These are phyloP conservation scores for Protoeuglena noctilucae DNA, from an alignment of 139 green algal genomes.

Conservation along the genomic window DNA sequence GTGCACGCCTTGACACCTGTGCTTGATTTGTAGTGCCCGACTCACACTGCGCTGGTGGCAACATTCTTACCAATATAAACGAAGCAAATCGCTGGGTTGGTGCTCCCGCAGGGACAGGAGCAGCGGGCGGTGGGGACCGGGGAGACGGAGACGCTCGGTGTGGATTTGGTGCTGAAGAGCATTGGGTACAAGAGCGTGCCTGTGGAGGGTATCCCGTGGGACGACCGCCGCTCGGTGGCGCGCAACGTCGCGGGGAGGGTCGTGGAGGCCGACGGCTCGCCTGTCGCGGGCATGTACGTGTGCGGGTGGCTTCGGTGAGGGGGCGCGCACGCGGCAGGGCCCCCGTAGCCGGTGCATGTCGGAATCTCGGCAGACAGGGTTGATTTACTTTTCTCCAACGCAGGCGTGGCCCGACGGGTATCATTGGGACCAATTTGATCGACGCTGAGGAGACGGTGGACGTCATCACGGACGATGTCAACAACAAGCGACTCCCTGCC, in stretches of 20 bases:
- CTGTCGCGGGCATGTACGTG: constrained; percentile 50
- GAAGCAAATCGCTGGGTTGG: too few relatives aligned
- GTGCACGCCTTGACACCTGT: too few relatives aligned
- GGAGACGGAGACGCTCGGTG: constrained; percentile 29
- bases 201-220: constrained; percentile 55
- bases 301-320: constrained; percentile 75
- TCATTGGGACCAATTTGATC: constrained; percentile 75
- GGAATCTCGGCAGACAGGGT: too few relatives aligned
- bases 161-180: constrained; percentile 55
- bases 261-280: constrained; percentile 14
- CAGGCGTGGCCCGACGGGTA: constrained; percentile 69
- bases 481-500: not conserved
- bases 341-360: too few relatives aligned
- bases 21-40: too few relatives aligned
- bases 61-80: too few relatives aligned
- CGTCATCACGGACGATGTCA: constrained; percentile 28
- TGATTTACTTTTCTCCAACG: too few relatives aligned
- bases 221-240: constrained; percentile 33
- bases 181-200: constrained; percentile 61
- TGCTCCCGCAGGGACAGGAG: constrained; percentile 5
- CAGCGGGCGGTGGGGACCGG: constrained; percentile 40
- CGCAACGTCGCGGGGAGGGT: constrained; percentile 51
- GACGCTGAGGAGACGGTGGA: constrained; percentile 64
- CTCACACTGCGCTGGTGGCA: too few relatives aligned
- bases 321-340: too few relatives aligned